Evolutionary conservation across 2,329 filamentous ascomycete genomes (phyloP).

Genomic region (Penicillium sp.): DNA sequence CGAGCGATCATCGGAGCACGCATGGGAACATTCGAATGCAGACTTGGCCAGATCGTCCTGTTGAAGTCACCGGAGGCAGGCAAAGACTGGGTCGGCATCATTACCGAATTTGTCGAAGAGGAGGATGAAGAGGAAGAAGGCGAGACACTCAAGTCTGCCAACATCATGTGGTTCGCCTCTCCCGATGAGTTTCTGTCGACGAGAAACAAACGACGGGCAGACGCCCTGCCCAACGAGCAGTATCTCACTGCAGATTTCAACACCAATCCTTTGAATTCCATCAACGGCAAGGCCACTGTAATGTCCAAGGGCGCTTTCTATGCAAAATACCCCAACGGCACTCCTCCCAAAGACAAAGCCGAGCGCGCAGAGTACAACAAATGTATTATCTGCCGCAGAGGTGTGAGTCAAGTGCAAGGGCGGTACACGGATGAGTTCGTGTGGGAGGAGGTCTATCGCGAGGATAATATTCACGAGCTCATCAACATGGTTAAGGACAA

Average conservation of each 20-base stretch:
- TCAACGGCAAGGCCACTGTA: constrained; percentile 83
- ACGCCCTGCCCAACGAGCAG: constrained; percentile 82
- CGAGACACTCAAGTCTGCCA: constrained; percentile 63
- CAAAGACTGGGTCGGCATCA: constrained; percentile 88
- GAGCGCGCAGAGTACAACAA: constrained; percentile 73
- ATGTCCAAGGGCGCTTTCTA: constrained; percentile 70
- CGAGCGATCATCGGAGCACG: constrained; percentile 72
- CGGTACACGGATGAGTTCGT: constrained; percentile 88
- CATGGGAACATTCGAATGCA: constrained; percentile 77
- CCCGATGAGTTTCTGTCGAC: constrained; percentile 85
- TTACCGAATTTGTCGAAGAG: constrained; percentile 74
- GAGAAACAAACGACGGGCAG: constrained; percentile 74
- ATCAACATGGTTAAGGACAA: constrained; percentile 62
- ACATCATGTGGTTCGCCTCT: constrained; percentile 89
- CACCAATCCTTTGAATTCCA: constrained; percentile 78
- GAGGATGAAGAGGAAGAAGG: constrained; percentile 63
- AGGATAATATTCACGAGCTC: constrained; percentile 62
- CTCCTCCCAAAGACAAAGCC: constrained; percentile 60
- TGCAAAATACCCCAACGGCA: constrained; percentile 68
- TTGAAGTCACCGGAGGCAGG: constrained; percentile 83
- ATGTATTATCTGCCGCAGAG: constrained; percentile 83
- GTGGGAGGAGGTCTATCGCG: constrained; percentile 81
- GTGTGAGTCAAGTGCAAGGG: constrained; percentile 82
- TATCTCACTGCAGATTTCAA: constrained; percentile 89
- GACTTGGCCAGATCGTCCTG: constrained; percentile 76